Conservation (phyloP, 2,329 filamentous ascomycete species). For the Botryotinia convoluta region DNA sequence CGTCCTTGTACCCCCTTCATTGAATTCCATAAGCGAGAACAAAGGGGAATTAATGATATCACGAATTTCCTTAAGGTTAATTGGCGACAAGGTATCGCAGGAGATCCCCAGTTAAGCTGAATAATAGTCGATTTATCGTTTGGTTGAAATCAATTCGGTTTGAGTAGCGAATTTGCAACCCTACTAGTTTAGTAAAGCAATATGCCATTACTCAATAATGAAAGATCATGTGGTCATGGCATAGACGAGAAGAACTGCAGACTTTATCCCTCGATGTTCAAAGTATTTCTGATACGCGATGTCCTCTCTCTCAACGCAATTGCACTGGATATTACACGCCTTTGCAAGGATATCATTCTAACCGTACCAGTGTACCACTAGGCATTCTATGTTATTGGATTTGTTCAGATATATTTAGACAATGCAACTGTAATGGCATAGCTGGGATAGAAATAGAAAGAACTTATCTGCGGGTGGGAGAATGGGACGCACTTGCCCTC, state of each 20-base stretch:
- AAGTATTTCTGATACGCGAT: neutral
- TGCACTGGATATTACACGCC: neutral
- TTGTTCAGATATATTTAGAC: neutral
- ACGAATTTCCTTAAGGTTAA: neutral
- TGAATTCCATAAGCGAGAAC: neutral
- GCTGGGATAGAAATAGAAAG: neutral
- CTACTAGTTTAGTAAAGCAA: neutral
- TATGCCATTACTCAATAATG: neutral
- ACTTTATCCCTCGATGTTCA: neutral
- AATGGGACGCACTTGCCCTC: neutral
- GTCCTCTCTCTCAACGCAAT: neutral
- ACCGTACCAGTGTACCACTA: neutral
- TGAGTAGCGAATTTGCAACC: neutral
- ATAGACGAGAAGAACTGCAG: neutral
- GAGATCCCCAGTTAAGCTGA: neutral
- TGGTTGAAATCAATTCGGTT: neutral
- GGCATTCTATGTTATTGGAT: neutral
- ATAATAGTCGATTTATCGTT: neutral
- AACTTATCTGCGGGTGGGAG: neutral
- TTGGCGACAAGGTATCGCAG: neutral
- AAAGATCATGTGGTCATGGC: neutral
- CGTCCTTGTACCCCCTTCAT: neutral
- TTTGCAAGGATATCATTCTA: neutral
- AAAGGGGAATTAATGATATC: neutral
- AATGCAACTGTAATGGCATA: neutral